Evolutionary conservation across 441 rosid genomes (phyloP).

Genomic region (Populus hybrid): DNA sequence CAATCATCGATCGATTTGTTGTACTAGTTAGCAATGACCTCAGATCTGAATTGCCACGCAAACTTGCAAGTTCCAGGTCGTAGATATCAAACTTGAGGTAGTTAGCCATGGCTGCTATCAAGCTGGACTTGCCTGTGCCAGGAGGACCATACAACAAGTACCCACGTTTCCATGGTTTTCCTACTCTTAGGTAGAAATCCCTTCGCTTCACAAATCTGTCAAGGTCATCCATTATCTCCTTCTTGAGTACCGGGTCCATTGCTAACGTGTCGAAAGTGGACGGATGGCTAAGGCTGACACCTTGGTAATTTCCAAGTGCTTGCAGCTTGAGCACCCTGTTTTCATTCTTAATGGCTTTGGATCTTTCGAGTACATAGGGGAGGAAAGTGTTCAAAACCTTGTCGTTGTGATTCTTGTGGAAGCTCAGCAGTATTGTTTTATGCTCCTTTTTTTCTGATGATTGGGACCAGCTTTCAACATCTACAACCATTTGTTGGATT

Average conservation of each 20-base stretch:
- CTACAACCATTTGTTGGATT: slow-evolving; percentile 1
- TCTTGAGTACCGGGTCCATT: slow-evolving; percentile 28
- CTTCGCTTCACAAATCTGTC: slow-evolving; percentile 32
- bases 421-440: slow-evolving; percentile 20
- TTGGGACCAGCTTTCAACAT: neutral
- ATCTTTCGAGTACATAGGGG: slow-evolving; percentile 20
- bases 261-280: slow-evolving; percentile 33
- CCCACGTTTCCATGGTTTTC: slow-evolving; percentile 37
- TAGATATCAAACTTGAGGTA: slow-evolving; percentile 61
- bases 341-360: slow-evolving; percentile 26
- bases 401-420: slow-evolving; percentile 24
- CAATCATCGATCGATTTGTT: slow-evolving; percentile 57
- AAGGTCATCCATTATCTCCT: slow-evolving; percentile 29
- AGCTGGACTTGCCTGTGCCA: slow-evolving; percentile 73
- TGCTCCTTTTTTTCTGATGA: slow-evolving; percentile 6
- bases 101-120: slow-evolving; percentile 81
- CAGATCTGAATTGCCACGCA: slow-evolving; percentile 40
- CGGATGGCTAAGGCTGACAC: slow-evolving; percentile 36
- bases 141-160: slow-evolving; percentile 67
- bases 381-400: slow-evolving; percentile 16
- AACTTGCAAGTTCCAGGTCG: slow-evolving; percentile 49
- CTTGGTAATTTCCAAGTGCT: slow-evolving; percentile 14
- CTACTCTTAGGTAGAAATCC: slow-evolving; percentile 27
- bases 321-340: slow-evolving; percentile 23
- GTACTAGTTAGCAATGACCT: slow-evolving; percentile 43